A percentile compares a stretch with the other conserved stretches of the same genome.
Evolutionary conservation across 2,329 filamentous ascomycete genomes (phyloP).

Genomic region (Arthrobotrys conoides): DNA sequence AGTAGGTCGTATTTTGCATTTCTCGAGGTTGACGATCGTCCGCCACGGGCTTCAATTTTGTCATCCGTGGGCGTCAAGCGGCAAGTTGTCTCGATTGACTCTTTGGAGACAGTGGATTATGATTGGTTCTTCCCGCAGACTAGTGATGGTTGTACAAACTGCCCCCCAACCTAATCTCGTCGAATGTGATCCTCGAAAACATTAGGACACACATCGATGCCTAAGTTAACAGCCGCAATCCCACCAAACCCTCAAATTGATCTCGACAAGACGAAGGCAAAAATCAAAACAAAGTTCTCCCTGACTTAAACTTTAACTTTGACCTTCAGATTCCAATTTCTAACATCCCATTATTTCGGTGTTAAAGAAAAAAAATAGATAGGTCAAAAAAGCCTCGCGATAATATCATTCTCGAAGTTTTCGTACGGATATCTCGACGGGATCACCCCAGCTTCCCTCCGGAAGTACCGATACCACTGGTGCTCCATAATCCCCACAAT

Average conservation of each 20-base stretch:
- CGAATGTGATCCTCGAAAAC: conserved; percentile 6
- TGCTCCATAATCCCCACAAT: conserved; percentile 30
- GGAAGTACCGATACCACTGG: conserved; percentile 28
- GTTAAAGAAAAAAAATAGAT: background rate
- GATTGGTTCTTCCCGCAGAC: background rate
- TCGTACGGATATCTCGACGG: conserved; percentile 31
- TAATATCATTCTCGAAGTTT: conserved; percentile 16
- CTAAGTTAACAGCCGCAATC: conserved; percentile 1
- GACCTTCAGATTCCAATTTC: conserved; percentile 18
- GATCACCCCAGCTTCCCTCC: conserved; percentile 25
- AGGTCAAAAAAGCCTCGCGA: conserved; percentile 21
- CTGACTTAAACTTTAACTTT: conserved; percentile 16
- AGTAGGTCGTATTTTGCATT: background rate
- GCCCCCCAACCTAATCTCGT: background rate
- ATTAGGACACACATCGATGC: background rate
- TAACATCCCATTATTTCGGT: background rate
- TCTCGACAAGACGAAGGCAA: conserved; percentile 21
- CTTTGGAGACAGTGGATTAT: conserved; percentile 12
- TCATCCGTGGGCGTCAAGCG: conserved; percentile 25
- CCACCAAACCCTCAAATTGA: background rate
- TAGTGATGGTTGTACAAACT: conserved; percentile 26
- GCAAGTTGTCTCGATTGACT: conserved; percentile 26
- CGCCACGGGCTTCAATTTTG: conserved; percentile 11
- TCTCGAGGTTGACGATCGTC: background rate
- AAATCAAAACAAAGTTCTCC: background rate